Base-by-base conservation (phyloP, 768 basidiomycete genomes). In the Cyclocybe aegerita region DNA sequence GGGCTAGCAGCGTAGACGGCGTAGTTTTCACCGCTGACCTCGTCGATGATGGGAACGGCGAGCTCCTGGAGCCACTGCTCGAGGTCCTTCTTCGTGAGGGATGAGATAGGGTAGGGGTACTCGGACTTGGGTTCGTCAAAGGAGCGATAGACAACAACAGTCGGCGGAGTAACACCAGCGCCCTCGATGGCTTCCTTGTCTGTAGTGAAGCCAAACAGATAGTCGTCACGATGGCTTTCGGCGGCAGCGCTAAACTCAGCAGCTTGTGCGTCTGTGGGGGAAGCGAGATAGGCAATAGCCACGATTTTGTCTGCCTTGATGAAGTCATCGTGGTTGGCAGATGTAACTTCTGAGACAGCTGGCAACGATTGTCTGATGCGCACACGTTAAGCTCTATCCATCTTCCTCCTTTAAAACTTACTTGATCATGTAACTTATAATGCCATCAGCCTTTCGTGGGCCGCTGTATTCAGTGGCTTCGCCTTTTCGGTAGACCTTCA, bases 381-480 rank as follows among this genome's bases (percentile, higher is more conserved):
- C 17, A 43, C 40, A 61, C 52, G 58, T 50, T 40, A 6, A 46
- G 17, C 29, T 39, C 38, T 23, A 23, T 23, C 23, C 23, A 23
- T 3, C 23, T 3, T 23, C 23, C 23, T 23, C 23, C 23, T 5
- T 23, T 23, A 23, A 23, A 17, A 71, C 86, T 60, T 55, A 95
- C 95, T 98, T 98, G 76, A 81, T 66, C 96, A 98, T 98, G 76
- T 97, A 97, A 69, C 85, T 85, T 65, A 96, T 75, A 63, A 99
- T 99, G 12, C 97, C 95, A 56, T 98, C 97, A 8, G 93, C 88
- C 69, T 97, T 92, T 45, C 97, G 79, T 11, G 93, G 89, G 39
- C 97, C 97, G 48, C 61, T 68, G 70, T 98, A 99, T 16, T 98
- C 94, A 1, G 77, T 68, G 15, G 86, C 66, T 17, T 81, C 80